Conservation (phyloP, 495 filamentous ascomycete genomes). For the Hypoxylon rickii region DNA sequence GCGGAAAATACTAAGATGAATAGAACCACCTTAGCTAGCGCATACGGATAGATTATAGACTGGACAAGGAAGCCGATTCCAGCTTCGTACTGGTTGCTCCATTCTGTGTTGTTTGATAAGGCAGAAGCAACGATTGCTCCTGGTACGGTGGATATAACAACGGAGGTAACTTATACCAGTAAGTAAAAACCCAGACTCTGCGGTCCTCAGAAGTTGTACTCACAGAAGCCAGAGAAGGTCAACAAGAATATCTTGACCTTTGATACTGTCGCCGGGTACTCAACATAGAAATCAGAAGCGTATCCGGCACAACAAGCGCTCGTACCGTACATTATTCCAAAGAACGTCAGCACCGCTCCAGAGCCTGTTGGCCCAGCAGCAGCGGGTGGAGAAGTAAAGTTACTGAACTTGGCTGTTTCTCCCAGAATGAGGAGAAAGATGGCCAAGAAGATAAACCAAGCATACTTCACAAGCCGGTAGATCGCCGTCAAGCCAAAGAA, state of each 20-base stretch:
- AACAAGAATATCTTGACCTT: conserved; percentile 58
- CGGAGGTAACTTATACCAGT: conserved; percentile 48
- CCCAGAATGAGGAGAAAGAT: conserved; percentile 64
- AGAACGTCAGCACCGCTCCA: conserved; percentile 55
- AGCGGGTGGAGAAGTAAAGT: conserved; percentile 45
- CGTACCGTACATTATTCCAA: conserved; percentile 62
- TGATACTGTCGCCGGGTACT: conserved; percentile 59
- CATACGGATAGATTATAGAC: conserved; percentile 57
- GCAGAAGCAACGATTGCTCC: conserved; percentile 59
- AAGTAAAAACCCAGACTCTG: conserved; percentile 33
- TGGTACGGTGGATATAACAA: conserved; percentile 58
- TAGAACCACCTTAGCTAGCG: conserved; percentile 64
- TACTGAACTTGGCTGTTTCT: conserved; percentile 53
- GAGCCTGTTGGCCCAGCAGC: conserved; percentile 46
- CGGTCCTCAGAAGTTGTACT: conserved; percentile 39
- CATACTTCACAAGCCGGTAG: conserved; percentile 46
- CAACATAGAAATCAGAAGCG: conserved; percentile 65
- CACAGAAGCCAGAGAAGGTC: conserved; percentile 52
- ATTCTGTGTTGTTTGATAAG: conserved; percentile 52
- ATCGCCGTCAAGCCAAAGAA: conserved; percentile 54
- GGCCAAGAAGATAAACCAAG: conserved; percentile 57
- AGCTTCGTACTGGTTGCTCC: conserved; percentile 52
- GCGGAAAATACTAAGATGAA: conserved; percentile 59
- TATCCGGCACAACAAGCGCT: conserved; percentile 65
- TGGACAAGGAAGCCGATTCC: conserved; percentile 65